Conservation (phyloP, 2,329 filamentous ascomycete species). For the Cytospora schulzeri region DNA sequence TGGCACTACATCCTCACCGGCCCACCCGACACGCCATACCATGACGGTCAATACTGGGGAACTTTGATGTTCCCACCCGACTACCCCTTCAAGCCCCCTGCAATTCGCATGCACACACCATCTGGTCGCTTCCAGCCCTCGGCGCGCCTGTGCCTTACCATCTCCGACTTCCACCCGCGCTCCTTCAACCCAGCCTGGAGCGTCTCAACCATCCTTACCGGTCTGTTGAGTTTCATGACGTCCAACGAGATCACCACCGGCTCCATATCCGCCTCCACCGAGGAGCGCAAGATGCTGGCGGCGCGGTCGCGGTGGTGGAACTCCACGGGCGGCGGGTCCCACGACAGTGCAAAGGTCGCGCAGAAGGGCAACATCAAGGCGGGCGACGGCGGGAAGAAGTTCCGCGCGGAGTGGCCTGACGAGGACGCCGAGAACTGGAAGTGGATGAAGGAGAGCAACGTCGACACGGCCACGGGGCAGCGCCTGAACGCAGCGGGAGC, state of each 20-base stretch:
- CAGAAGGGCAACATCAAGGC: constrained; percentile 82
- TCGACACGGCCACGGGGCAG: constrained; percentile 76
- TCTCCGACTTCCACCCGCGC: constrained; percentile 96
- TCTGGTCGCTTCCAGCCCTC: constrained; percentile 93
- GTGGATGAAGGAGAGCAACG: constrained; percentile 83
- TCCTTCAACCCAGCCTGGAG: constrained; percentile 99
- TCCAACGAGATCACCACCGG: constrained; percentile 98
- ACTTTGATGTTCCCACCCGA: constrained; percentile 93
- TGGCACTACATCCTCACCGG: constrained; percentile 97
- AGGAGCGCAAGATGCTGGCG: constrained; percentile 78
- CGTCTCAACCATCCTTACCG: constrained; percentile 93
- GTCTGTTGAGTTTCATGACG: constrained; percentile 96
- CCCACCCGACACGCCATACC: constrained; percentile 90
- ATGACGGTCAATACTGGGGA: constrained; percentile 96
- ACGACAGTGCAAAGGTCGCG: constrained; percentile 52
- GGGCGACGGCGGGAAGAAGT: constrained; percentile 90
- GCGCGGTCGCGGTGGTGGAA: constrained; percentile 92
- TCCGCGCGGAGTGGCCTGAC: constrained; percentile 86
- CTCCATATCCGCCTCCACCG: constrained; percentile 73
- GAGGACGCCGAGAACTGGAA: constrained; percentile 86
- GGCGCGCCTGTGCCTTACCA: constrained; percentile 89
- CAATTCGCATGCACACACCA: constrained; percentile 98
- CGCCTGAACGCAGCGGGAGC: constrained; percentile 55
- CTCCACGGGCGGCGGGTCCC: constrained; percentile 83
- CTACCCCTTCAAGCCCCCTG: constrained; percentile 95